Conservation (phyloP, 2,329 filamentous ascomycete genomes). For the Fusarium neocosmosporiellum region DNA sequence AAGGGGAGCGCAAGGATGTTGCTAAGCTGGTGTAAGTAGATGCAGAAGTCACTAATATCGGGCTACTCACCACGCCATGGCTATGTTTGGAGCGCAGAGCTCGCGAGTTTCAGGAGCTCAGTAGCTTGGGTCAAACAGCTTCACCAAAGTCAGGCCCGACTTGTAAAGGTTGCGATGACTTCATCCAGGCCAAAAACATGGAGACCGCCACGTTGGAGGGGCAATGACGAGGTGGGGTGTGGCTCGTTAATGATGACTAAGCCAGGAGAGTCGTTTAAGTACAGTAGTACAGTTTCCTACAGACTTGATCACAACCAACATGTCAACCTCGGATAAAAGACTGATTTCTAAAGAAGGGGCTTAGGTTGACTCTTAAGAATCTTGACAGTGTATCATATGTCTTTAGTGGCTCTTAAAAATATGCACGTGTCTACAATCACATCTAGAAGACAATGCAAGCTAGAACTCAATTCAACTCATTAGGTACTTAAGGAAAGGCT, state of each 20-base stretch:
- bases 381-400: not conserved
- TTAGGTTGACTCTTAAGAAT: not conserved
- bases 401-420: not conserved
- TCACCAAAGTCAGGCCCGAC: constrained; percentile 2
- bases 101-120: constrained; percentile 6
- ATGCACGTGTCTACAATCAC: not conserved
- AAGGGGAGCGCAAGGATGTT: constrained; percentile 87
- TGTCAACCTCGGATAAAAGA: not conserved
- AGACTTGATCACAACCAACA: not conserved
- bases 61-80: constrained; percentile 45
- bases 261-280: not conserved
- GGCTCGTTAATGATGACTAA: not conserved
- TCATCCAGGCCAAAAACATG: constrained; percentile 30
- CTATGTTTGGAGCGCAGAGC: constrained; percentile 11
- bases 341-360: not conserved
- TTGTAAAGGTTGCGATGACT: constrained; percentile 39
- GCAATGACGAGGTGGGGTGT: constrained; percentile 36
- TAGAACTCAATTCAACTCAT: not conserved
- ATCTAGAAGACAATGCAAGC: not conserved
- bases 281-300: no score
- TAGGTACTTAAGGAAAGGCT: not conserved
- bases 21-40: constrained; percentile 39
- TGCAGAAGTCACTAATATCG: not conserved
- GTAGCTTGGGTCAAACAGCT: constrained; percentile 7
- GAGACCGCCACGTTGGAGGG: constrained; percentile 37